Evolutionary conservation across 345 rosid genomes (phyloP), one percentile per base, ranked within the genome.

Genomic region (Cardiospermum halicacabum): DNA sequence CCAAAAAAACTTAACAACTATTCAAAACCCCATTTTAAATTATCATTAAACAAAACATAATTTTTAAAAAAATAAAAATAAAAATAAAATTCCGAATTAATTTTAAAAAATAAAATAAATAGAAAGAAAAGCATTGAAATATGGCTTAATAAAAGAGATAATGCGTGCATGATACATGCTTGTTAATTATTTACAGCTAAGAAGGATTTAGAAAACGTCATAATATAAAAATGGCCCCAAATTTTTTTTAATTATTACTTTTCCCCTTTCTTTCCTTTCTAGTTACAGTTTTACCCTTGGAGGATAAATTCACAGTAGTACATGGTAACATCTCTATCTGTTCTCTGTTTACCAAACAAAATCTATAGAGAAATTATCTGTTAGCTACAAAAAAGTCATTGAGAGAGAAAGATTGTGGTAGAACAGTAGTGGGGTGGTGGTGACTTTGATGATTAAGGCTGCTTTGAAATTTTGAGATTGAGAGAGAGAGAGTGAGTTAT

Each of bases 361-460:
- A 26, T 53, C 11, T 55, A 24, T 31, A 5, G 32, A 34, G 22
- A 51, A 11, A 37, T 40, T 68, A 56, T 43, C 57, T 50, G 24
- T 11, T 25, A 13, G 11, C 32, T 19, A 43, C 19, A 47, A 21
- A 49, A 45, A 49, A 9, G 51, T n/a, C 42, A 74, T 25, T 25
- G 48, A 47, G 24, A 30, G 48, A 11, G 45, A 28, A 58, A 19
- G 53, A 43, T 34, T 24, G 56, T 58, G 39, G 43, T 28, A 56
- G n/a, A n/a, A n/a, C n/a, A n/a, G 45, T 13, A 28, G 42, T 28
- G 11, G 36, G 58, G 58, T 18, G 8, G 68, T n/a, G 74, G 27
- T 63, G 63, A 45, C 61, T 58, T 55, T 65, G 74, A 74, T 72
- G 73, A 76, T 68, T 36, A 53, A 58, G 48, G 19, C 54, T 34